Evolutionary conservation across 2,329 filamentous ascomycete species (phyloP).

Genomic region (Phoma herbarum): DNA sequence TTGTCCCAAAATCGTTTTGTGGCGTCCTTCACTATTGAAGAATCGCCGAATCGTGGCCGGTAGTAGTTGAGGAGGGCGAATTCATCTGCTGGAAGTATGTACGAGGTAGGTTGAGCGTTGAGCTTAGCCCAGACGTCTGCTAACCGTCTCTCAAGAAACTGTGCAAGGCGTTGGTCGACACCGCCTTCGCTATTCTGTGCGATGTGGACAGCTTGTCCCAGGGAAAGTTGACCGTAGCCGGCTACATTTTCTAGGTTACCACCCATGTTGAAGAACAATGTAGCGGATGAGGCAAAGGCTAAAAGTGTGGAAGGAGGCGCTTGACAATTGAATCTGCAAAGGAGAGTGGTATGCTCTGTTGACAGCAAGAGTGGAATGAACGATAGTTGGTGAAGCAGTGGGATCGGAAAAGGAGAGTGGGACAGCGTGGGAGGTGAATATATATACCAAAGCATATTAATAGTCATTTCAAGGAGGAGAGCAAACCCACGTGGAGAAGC

Average conservation of each 20-base stretch:
- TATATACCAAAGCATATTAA: conserved; percentile 45
- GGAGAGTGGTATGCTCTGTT: conserved; percentile 8
- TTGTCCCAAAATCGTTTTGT: conserved; percentile 67
- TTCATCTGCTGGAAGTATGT: conserved; percentile 78
- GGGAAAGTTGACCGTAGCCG: conserved; percentile 56
- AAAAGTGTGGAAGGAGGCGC: conserved; percentile 4
- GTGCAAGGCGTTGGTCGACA: conserved; percentile 68
- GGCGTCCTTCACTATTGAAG: conserved; percentile 59
- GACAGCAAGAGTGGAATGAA: conserved; percentile 22
- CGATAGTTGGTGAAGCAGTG: conserved; percentile 17
- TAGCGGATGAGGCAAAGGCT: conserved; percentile 27
- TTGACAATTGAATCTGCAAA: neutral
- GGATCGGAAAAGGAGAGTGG: conserved; percentile 25
- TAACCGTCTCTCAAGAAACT: conserved; percentile 69
- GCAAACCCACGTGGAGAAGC: conserved; percentile 48
- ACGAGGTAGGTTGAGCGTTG: conserved; percentile 69
- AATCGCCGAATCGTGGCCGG: conserved; percentile 69
- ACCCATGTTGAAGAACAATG: conserved; percentile 52
- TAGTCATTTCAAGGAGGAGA: conserved; percentile 41
- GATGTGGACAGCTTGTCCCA: conserved; percentile 76
- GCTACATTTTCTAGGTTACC: conserved; percentile 52
- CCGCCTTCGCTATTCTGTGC: conserved; percentile 77
- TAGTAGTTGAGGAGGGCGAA: conserved; percentile 90
- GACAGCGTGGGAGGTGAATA: conserved; percentile 35
- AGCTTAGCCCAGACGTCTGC: conserved; percentile 73